phyloP scores from a whole-genome alignment of 768 basidiomycete genomes.

The Boletus subcaerulescens region DNA sequence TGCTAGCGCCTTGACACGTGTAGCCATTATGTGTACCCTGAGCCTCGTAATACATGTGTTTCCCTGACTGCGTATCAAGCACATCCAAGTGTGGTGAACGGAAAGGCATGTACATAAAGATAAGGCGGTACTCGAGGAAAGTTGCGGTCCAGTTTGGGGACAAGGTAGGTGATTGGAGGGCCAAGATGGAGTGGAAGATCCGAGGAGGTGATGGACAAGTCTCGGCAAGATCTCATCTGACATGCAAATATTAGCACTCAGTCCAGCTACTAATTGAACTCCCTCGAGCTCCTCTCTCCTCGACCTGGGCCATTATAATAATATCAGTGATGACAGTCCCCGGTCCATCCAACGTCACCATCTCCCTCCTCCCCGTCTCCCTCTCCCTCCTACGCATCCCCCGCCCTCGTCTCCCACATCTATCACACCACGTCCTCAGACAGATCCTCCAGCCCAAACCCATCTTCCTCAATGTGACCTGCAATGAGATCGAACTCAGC shows the following conservation, averaged over 20 bases:
- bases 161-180: background rate
- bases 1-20: conserved; percentile 2
- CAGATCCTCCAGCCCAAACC: conserved; percentile 67
- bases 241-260: conserved; percentile 13
- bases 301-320: background rate
- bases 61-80: background rate
- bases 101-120: background rate
- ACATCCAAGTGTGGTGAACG: too few relatives aligned
- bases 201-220: too few relatives aligned
- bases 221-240: conserved; percentile 10
- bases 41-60: conserved; percentile 3
- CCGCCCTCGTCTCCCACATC: conserved; percentile 56
- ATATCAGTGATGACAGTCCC: conserved; percentile 23
- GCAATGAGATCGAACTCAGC: conserved; percentile 76
- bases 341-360: conserved; percentile 44
- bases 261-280: background rate
- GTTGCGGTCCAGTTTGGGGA: too few relatives aligned
- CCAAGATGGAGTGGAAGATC: too few relatives aligned
- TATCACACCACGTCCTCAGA: conserved; percentile 61
- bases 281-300: background rate
- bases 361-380: conserved; percentile 67
- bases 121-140: background rate
- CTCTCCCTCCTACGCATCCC: conserved; percentile 76
- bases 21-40: conserved; percentile 12
- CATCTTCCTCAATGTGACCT: conserved; percentile 71